phyloP scores from a whole-genome alignment of 2,329 filamentous ascomycete genomes.

The Neofusicoccum kwambonambiense region DNA sequence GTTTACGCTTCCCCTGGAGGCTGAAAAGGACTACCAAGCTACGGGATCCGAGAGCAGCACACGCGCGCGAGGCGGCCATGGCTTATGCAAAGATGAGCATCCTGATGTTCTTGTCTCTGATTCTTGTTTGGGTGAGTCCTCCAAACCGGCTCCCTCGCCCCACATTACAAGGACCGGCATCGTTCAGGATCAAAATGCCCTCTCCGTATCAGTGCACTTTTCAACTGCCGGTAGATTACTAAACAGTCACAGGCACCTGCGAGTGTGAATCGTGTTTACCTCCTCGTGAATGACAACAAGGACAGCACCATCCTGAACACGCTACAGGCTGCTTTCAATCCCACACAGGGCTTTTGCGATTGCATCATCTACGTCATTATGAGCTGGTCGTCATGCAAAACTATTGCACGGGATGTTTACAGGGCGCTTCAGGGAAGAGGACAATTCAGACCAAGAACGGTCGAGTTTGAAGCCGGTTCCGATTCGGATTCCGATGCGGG shows the following conservation, averaged over 20 bases:
- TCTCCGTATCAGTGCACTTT: too few relatives aligned
- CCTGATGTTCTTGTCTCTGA: slow-evolving; percentile 68
- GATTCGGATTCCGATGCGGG: not conserved
- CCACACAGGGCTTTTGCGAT: slow-evolving; percentile 83
- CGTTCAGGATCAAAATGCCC: too few relatives aligned
- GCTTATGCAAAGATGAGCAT: slow-evolving; percentile 69
- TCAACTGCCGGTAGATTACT: not conserved
- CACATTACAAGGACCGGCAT: too few relatives aligned
- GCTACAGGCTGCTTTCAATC: slow-evolving; percentile 70
- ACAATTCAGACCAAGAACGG: not conserved
- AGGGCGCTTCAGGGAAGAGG: not conserved
- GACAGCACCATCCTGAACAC: slow-evolving; percentile 61
- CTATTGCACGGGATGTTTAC: not conserved
- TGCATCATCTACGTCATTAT: slow-evolving; percentile 73
- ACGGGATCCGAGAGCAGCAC: not conserved
- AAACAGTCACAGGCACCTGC: slow-evolving; percentile 57
- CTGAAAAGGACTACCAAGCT: not conserved
- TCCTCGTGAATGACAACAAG: slow-evolving; percentile 56
- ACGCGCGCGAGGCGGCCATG: slow-evolving; percentile 53
- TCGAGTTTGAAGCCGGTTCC: not conserved
- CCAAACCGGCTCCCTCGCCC: not conserved
- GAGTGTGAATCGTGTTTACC: slow-evolving; percentile 75
- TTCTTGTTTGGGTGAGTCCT: slow-evolving; percentile 63
- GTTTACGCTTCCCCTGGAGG: not conserved
- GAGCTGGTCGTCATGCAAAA: slow-evolving; percentile 55